phyloP scores from a whole-genome alignment of 768 basidiomycete species.

The Pilatotrama ljubarskyi region DNA sequence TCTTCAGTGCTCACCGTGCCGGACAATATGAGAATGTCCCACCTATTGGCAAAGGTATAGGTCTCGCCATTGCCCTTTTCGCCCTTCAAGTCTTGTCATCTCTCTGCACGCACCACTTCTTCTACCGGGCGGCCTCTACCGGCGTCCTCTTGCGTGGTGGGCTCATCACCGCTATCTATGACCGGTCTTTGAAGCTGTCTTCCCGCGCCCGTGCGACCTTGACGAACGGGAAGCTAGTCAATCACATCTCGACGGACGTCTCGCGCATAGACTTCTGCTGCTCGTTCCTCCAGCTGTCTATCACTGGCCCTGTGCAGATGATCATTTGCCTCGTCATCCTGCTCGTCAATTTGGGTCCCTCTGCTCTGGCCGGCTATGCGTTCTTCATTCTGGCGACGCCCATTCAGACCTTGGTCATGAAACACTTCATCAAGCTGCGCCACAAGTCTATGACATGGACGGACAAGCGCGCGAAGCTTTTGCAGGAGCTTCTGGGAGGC shows the following conservation, averaged over 20 bases:
- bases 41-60: slow-evolving; percentile 61
- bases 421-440: slow-evolving; percentile 64
- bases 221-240: slow-evolving; percentile 87
- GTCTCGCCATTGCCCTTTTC: slow-evolving; percentile 70
- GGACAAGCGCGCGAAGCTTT: slow-evolving; percentile 83
- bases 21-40: slow-evolving; percentile 36
- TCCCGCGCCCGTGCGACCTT: slow-evolving; percentile 77
- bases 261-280: slow-evolving; percentile 89
- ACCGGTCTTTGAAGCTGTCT: slow-evolving; percentile 72
- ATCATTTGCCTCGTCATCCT: slow-evolving; percentile 74
- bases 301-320: slow-evolving; percentile 78
- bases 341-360: slow-evolving; percentile 67
- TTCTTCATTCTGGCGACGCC: slow-evolving; percentile 74
- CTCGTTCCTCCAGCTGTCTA: slow-evolving; percentile 79
- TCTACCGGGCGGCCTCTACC: slow-evolving; percentile 69
- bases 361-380: slow-evolving; percentile 54
- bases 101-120: slow-evolving; percentile 77
- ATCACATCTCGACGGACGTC: slow-evolving; percentile 91
- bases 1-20: slow-evolving; percentile 25
- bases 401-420: slow-evolving; percentile 72
- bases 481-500: slow-evolving; percentile 86
- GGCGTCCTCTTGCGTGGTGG: slow-evolving; percentile 85
- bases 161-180: slow-evolving; percentile 85
- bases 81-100: slow-evolving; percentile 66
- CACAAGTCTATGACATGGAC: slow-evolving; percentile 84